Conservation (phyloP, 306 rosid species). For the Herpetospermum pedunculosum region DNA sequence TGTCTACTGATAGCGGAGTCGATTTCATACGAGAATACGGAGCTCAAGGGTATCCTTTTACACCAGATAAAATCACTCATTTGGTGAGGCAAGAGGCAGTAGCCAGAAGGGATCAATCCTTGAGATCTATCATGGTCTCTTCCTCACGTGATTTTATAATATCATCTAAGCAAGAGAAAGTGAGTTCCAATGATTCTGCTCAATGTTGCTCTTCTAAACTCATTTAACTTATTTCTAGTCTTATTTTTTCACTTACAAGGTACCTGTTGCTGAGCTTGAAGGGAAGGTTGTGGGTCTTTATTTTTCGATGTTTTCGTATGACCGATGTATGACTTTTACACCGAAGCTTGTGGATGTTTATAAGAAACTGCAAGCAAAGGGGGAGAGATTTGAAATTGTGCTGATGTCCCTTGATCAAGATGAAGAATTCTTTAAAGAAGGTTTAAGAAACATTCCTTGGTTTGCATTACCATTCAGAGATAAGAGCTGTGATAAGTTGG, state of each 20-base stretch:
- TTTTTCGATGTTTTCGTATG: constrained; percentile 13
- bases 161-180: constrained; percentile 28
- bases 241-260: constrained; percentile 12
- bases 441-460: constrained; percentile 26
- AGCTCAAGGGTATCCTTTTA: constrained; percentile 33
- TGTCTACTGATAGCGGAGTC: constrained; percentile 20
- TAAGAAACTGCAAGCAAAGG: constrained; percentile 27
- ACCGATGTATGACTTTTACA: constrained; percentile 22
- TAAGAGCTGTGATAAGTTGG: constrained; percentile 18
- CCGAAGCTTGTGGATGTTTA: constrained; percentile 24
- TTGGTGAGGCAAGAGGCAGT: constrained; percentile 22
- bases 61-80: constrained; percentile 16
- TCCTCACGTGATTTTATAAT: constrained; percentile 30
- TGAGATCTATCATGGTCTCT: constrained; percentile 33
- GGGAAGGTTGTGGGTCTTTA: constrained; percentile 38
- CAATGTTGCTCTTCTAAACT: not conserved
- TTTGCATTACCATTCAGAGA: constrained; percentile 38
- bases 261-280: constrained; percentile 37
- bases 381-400: constrained; percentile 43
- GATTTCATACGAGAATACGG: constrained; percentile 28
- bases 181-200: not conserved
- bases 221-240: not conserved
- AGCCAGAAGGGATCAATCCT: constrained; percentile 22
- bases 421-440: constrained; percentile 24
- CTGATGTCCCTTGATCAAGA: constrained; percentile 27